Evolutionary conservation across 345 rosid genomes (phyloP).

Genomic region (Eucalyptus guilfoylei): DNA sequence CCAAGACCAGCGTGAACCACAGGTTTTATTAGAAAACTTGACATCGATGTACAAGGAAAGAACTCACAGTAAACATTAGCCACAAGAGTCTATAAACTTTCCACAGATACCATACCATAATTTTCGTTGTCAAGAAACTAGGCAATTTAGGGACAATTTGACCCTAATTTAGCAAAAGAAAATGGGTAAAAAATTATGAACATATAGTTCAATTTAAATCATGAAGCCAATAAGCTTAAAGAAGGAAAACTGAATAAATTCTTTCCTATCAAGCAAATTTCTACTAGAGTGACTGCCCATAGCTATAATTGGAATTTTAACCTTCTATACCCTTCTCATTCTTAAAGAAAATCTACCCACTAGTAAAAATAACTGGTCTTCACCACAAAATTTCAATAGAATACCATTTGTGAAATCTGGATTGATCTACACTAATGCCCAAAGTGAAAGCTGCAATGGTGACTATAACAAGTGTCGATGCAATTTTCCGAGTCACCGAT

Average conservation of each 20-base stretch:
- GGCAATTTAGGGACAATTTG: not conserved
- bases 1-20: too few relatives aligned
- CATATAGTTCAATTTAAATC: not conserved
- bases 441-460: too few relatives aligned
- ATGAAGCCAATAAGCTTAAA: not conserved
- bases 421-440: too few relatives aligned
- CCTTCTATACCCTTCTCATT: not conserved
- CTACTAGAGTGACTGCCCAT: not conserved
- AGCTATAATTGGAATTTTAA: not conserved
- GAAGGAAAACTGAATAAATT: not conserved
- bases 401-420: too few relatives aligned
- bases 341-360: not conserved
- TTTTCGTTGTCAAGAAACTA: too few relatives aligned
- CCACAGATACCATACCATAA: too few relatives aligned
- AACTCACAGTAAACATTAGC: too few relatives aligned
- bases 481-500: too few relatives aligned
- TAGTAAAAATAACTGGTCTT: not conserved
- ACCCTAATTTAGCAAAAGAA: not conserved
- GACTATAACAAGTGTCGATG: too few relatives aligned
- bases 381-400: not conserved
- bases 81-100: too few relatives aligned
- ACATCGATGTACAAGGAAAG: rapidly evolving
- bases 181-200: not conserved
- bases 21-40: too few relatives aligned
- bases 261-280: not conserved